A percentile compares a stretch with the other conserved stretches of the same genome.
phyloP scores from a whole-genome alignment of 345 rosid genomes.

The Euphorbia lathyris region DNA sequence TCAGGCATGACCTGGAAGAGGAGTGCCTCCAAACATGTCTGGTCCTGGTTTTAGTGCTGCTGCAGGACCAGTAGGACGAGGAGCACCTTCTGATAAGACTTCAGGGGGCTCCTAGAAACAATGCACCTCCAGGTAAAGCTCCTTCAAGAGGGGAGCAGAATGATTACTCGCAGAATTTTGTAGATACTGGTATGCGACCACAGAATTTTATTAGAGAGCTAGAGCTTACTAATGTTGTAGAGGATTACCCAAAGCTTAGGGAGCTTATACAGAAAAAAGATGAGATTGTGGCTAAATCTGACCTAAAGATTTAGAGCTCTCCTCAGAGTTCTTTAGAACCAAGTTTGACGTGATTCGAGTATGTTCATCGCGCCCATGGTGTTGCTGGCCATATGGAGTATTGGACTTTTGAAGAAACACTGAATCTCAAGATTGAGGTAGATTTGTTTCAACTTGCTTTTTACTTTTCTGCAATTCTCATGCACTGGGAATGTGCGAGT shows the following conservation, averaged over 20 bases:
- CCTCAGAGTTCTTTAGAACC: constrained; percentile 89
- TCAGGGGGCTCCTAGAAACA: constrained; percentile 63
- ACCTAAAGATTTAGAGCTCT: constrained; percentile 77
- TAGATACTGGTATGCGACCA: constrained; percentile 98
- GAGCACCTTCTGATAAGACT: constrained; percentile 60
- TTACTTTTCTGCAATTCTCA: constrained; percentile 11
- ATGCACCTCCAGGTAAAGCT: constrained; percentile 82
- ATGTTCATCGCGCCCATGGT: constrained; percentile 99
- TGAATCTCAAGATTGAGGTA: constrained; percentile 96
- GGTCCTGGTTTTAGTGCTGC: constrained; percentile 61
- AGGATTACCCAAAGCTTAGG: constrained; percentile 97
- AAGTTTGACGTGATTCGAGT: constrained; percentile 99
- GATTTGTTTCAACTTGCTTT: neutral
- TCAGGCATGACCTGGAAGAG: constrained; percentile 83
- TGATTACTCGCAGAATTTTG: constrained; percentile 99
- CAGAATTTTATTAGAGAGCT: constrained; percentile 96
- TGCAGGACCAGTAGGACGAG: constrained; percentile 66
- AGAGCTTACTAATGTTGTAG: constrained; percentile 94
- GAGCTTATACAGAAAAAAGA: constrained; percentile 99
- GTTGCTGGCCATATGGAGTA: constrained; percentile 95
- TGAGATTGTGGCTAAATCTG: constrained; percentile 86
- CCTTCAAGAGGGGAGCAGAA: constrained; percentile 99
- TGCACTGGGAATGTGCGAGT: neutral
- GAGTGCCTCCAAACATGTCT: constrained; percentile 57
- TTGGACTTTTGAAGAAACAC: constrained; percentile 95